Evolutionary conservation across 2,329 filamentous ascomycete species (phyloP), one percentile per base, ranked within the genome.

Genomic region (Massarina eburnea): DNA sequence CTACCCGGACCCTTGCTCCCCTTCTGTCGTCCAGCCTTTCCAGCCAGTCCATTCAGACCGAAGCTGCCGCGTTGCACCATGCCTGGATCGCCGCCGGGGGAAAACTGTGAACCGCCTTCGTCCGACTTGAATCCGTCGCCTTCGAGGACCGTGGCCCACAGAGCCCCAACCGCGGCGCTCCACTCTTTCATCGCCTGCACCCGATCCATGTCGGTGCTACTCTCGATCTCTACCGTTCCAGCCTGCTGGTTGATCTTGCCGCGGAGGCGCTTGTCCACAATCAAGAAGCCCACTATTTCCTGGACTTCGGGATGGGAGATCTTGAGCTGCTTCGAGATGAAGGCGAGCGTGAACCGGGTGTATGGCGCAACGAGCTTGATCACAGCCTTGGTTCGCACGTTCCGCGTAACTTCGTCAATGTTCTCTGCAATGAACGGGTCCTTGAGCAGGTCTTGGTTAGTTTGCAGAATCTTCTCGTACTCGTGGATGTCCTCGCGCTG

Each of bases 381-480:
- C 8, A 97, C 85, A 1, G 91, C 92, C 77, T 96, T 96, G 55
- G 91, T 97, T 43, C 94, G 88, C 87, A 99, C 96, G 71, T 94
- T 96, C 34, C 94, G 88, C 41, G 92, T 99, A 46, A 99, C 92
- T 73, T 99, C 94, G 71, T 97, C 94, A 58, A 99, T 99, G 68
- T 99, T 97, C 73, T 97, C 94, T 21, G 92, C 92, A 59, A 99
- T 99, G 74, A 97, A 99, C 0, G 89, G 85, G 68, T 99, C 94
- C 10, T 86, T 84, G 30, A 97, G 79, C 20, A 99, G 85, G 65
- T 96, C 94, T 62, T 85, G 86, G 74, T 96, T 95, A 63, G 85
- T 85, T 61, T 89, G 84, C 45, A 99, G 77, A 29, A 96, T 91
- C 43, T 82, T 84, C 71, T 96, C 90, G 71, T 99, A 99, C 57